A percentile compares a stretch with the other conserved stretches of the same genome.
Evolutionary conservation across 2,329 filamentous ascomycete species (phyloP).

Genomic region (Colletotrichum karsti): DNA sequence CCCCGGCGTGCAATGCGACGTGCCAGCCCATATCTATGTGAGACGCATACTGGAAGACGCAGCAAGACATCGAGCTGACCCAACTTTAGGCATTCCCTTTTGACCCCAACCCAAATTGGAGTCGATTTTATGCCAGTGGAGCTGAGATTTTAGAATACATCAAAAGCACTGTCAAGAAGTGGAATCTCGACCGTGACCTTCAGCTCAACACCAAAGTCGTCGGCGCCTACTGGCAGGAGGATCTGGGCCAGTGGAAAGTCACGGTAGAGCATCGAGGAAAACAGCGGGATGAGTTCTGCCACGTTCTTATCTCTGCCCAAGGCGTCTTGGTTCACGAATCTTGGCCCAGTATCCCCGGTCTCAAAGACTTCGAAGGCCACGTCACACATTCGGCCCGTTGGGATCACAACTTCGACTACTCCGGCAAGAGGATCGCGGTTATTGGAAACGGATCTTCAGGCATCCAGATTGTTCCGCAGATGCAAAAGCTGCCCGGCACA

Average conservation of each 20-base stretch:
- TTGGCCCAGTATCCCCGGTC: slow-evolving; percentile 54
- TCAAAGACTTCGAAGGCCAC: slow-evolving; percentile 45
- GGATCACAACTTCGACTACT: slow-evolving; percentile 37
- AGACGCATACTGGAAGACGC: no score
- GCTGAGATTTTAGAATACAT: slow-evolving; percentile 64
- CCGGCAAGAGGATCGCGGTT: slow-evolving; percentile 43
- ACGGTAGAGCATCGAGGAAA: slow-evolving; percentile 26
- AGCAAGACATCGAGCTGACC: no score
- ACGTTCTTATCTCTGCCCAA: slow-evolving; percentile 31
- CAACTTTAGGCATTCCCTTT: slow-evolving; percentile 55
- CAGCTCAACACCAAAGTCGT: slow-evolving; percentile 42
- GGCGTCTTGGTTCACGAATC: slow-evolving; percentile 40
- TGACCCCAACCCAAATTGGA: slow-evolving; percentile 66
- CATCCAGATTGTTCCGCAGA: slow-evolving; percentile 40
- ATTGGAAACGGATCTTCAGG: slow-evolving; percentile 45
- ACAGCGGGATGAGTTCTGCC: slow-evolving; percentile 29
- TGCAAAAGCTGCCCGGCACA: slow-evolving; percentile 37
- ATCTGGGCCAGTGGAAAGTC: slow-evolving; percentile 33
- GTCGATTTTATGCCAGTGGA: slow-evolving; percentile 64
- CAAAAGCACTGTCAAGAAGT: slow-evolving; percentile 54
- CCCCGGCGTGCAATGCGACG: slow-evolving; percentile 37
- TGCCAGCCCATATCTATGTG: slow-evolving; percentile 34
- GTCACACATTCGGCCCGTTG: slow-evolving; percentile 45
- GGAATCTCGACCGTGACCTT: slow-evolving; percentile 46
- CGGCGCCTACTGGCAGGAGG: slow-evolving; percentile 36